phyloP scores from a whole-genome alignment of 2,329 filamentous ascomycete species.

The Nakataea oryzae region DNA sequence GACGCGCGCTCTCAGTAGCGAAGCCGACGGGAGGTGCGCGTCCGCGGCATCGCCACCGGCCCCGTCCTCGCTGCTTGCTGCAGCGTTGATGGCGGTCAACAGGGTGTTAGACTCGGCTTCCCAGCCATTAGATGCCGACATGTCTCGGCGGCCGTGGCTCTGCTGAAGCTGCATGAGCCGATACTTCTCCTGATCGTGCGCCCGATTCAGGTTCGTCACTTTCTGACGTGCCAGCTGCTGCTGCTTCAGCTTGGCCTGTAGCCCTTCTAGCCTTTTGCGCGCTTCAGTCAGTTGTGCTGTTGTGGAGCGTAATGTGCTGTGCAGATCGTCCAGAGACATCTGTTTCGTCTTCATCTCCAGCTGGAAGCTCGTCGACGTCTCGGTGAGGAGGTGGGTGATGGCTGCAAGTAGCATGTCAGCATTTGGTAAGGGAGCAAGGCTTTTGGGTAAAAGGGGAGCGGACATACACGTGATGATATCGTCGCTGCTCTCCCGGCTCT shows the following conservation, averaged over 20 bases:
- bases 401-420: constrained; percentile 36
- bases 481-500: constrained; percentile 62
- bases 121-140: constrained; percentile 37
- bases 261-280: constrained; percentile 59
- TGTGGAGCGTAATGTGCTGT: constrained; percentile 69
- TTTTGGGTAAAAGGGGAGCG: background rate
- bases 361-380: constrained; percentile 71
- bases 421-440: background rate
- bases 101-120: constrained; percentile 42
- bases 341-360: constrained; percentile 77
- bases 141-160: constrained; percentile 29
- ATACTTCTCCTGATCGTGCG: constrained; percentile 59
- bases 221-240: constrained; percentile 59
- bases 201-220: constrained; percentile 66
- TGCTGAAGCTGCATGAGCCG: constrained; percentile 37
- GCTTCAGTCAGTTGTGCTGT: constrained; percentile 71
- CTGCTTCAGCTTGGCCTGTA: constrained; percentile 55
- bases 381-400: constrained; percentile 71
- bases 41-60: constrained; percentile 20
- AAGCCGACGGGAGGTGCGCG: constrained; percentile 41
- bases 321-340: constrained; percentile 69
- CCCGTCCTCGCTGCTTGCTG: constrained; percentile 16
- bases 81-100: constrained; percentile 28
- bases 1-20: constrained; percentile 55
- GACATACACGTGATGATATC: constrained; percentile 70